These are phyloP conservation scores for Hirschfeldia incana DNA, from an alignment of 345 rosid species.

Conservation along the genomic window DNA sequence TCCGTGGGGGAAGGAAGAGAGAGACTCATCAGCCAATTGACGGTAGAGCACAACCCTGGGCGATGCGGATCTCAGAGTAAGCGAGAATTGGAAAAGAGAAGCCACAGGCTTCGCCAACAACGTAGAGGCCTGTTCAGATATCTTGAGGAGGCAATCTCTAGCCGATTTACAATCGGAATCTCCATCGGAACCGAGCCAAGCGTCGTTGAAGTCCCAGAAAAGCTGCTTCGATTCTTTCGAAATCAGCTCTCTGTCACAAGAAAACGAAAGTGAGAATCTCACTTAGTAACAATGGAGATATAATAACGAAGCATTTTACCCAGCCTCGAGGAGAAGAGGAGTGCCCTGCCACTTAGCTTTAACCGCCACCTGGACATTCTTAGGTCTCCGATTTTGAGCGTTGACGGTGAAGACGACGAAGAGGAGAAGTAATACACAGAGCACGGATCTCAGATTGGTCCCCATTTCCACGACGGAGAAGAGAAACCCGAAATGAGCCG, in stretches of 20 bases:
- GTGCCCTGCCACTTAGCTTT: slow-evolving; percentile 94
- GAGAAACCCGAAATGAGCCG: not conserved
- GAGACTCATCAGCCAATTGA: slow-evolving; percentile 92
- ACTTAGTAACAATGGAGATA: slow-evolving; percentile 21
- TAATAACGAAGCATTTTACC: slow-evolving; percentile 48
- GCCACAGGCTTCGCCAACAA: slow-evolving; percentile 61
- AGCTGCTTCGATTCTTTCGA: slow-evolving; percentile 79
- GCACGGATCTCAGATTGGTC: slow-evolving; percentile 58
- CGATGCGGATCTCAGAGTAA: slow-evolving; percentile 81
- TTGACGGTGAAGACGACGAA: slow-evolving; percentile 45
- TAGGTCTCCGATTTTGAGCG: slow-evolving; percentile 68
- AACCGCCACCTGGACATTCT: slow-evolving; percentile 87
- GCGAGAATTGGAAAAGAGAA: slow-evolving; percentile 78
- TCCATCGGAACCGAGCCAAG: slow-evolving; percentile 55
- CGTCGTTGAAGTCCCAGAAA: slow-evolving; percentile 83
- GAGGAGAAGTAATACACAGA: slow-evolving; percentile 45
- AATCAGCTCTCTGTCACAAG: slow-evolving; percentile 64
- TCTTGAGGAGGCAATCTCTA: slow-evolving; percentile 69
- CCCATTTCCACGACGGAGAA: slow-evolving; percentile 49
- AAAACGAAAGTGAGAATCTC: not conserved
- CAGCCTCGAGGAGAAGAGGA: slow-evolving; percentile 93
- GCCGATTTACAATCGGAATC: slow-evolving; percentile 64
- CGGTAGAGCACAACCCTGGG: slow-evolving; percentile 86
- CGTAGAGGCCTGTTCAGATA: slow-evolving; percentile 51
- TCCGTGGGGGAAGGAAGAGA: slow-evolving; percentile 75